Evolutionary conservation across 2,329 filamentous ascomycete genomes (phyloP).

Genomic region (Aspergillus sp.): DNA sequence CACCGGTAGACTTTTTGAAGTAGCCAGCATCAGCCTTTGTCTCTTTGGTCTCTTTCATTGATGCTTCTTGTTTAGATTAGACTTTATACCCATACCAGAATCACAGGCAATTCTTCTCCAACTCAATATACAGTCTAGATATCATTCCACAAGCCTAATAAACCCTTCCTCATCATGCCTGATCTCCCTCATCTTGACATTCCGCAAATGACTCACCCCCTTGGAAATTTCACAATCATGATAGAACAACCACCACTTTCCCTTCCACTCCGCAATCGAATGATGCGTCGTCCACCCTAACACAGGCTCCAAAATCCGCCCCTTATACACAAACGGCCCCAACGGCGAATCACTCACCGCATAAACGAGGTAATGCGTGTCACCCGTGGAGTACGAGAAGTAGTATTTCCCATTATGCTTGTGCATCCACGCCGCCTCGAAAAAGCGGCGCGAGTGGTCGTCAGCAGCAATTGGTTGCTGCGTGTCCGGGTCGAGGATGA

Average conservation of each 20-base stretch:
- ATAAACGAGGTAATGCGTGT: conserved; percentile 75
- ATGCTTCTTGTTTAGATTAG: background rate
- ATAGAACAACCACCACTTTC: conserved; percentile 75
- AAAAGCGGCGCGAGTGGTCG: conserved; percentile 76
- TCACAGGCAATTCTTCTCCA: background rate
- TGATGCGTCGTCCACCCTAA: conserved; percentile 83
- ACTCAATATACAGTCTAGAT: background rate
- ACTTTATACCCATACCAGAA: background rate
- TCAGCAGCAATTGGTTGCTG: conserved; percentile 64
- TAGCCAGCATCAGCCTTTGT: background rate
- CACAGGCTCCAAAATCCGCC: conserved; percentile 74
- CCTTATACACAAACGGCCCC: conserved; percentile 74
- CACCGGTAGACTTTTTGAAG: background rate
- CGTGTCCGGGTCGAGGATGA: conserved; percentile 65
- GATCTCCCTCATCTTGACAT: conserved; percentile 76
- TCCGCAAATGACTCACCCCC: conserved; percentile 72
- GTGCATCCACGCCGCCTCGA: conserved; percentile 81
- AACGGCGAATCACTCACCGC: conserved; percentile 67
- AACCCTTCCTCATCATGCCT: conserved; percentile 70
- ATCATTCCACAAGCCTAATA: conserved; percentile 47
- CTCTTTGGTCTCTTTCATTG: background rate
- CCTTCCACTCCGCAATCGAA: conserved; percentile 74
- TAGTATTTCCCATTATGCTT: conserved; percentile 72
- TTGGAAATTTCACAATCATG: conserved; percentile 73
- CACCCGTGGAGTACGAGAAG: conserved; percentile 78